Conservation (phyloP, 768 basidiomycete species). For the Pleurotus platypus region DNA sequence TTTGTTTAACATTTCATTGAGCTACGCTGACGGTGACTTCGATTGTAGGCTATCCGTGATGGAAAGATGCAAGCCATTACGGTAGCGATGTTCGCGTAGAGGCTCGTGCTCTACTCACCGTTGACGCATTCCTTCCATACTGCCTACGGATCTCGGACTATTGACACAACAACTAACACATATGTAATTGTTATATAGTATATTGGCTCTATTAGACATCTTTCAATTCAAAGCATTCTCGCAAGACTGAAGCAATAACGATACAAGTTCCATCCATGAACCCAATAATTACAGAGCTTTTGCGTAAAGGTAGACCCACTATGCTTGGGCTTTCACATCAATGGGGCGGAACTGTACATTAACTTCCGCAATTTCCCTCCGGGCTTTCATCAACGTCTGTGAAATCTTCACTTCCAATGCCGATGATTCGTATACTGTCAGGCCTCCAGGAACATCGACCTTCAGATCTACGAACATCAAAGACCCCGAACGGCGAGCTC, state of each 20-base stretch:
- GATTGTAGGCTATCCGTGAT: conserved; percentile 55
- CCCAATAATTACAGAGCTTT: neutral
- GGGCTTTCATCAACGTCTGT: conserved; percentile 46
- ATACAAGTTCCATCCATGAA: too few species aligned
- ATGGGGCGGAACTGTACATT: conserved; percentile 57
- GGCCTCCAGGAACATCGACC: conserved; percentile 58
- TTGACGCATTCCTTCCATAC: too few species aligned
- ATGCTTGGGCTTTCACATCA: conserved; percentile 9
- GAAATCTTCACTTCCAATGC: conserved; percentile 62
- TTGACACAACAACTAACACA: too few species aligned
- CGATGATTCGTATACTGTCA: conserved; percentile 57
- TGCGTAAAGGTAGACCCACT: neutral
- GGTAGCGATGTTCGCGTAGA: conserved; percentile 44
- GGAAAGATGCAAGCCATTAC: conserved; percentile 62
- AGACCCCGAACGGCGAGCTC: conserved; percentile 78
- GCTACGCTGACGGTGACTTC: conserved; percentile 2
- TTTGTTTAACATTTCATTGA: neutral
- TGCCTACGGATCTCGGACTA: too few species aligned
- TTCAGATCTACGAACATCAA: conserved; percentile 80
- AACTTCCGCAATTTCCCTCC: conserved; percentile 72
- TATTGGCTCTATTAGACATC: too few species aligned
- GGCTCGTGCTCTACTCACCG: neutral
- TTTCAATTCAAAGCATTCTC: too few species aligned
- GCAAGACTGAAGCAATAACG: too few species aligned
- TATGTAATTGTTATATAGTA: neutral